phyloP scores from a whole-genome alignment of 176 grass and related monocot species.

The Rhipidocladum racemiflorum region DNA sequence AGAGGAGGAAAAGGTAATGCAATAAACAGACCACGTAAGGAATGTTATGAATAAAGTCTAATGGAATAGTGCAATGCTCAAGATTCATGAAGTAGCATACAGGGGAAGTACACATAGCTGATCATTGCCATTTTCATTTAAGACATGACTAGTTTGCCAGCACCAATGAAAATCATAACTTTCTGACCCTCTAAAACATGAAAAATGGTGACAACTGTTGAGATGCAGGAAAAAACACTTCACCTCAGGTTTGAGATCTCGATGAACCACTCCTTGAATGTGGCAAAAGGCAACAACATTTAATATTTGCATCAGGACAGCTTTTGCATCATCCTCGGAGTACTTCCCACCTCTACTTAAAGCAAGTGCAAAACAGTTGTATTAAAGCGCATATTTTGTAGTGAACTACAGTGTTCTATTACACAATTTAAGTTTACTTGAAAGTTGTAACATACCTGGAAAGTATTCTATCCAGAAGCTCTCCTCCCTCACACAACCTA shows the following conservation, averaged over 20 bases:
- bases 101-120: slow-evolving; percentile 1
- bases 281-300: slow-evolving; percentile 79
- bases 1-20: slow-evolving; percentile 7
- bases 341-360: slow-evolving; percentile 72
- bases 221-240: background rate
- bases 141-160: slow-evolving; percentile 11
- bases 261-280: slow-evolving; percentile 85
- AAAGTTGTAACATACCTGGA: slow-evolving; percentile 53
- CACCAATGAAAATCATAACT: background rate
- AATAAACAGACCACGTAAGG: background rate
- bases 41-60: background rate
- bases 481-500: slow-evolving; percentile 78
- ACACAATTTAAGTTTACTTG: slow-evolving; percentile 10
- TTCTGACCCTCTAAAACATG: background rate
- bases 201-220: background rate
- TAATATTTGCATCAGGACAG: slow-evolving; percentile 72
- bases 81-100: background rate
- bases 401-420: background rate
- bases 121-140: background rate
- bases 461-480: slow-evolving; percentile 81
- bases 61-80: background rate
- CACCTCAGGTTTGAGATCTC: slow-evolving; percentile 90
- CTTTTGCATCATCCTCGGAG: slow-evolving; percentile 81
- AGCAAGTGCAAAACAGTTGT: slow-evolving; percentile 7
- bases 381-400: slow-evolving; percentile 5